Conservation (phyloP, 345 rosid species). For the Hibiscus trionum region DNA sequence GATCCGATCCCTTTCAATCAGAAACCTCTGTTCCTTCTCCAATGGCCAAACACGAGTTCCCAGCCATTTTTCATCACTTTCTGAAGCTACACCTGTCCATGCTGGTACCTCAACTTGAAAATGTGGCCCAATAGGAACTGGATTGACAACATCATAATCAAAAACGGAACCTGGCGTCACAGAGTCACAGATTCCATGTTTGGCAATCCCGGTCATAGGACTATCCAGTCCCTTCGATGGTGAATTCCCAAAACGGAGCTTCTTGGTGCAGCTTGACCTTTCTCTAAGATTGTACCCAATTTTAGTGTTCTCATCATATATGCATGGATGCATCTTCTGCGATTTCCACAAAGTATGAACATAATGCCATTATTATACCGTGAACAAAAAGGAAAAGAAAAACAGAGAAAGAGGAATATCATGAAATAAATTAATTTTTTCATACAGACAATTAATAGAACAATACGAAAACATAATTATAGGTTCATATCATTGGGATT, state of each 20-base stretch:
- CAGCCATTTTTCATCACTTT: constrained; percentile 64
- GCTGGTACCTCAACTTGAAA: constrained; percentile 71
- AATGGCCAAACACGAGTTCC: constrained; percentile 73
- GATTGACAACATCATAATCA: constrained; percentile 24
- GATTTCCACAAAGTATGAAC: constrained; percentile 39
- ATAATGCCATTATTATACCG: constrained; percentile 7
- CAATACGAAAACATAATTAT: too few relatives aligned
- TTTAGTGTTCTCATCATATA: constrained; percentile 61
- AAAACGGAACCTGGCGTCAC: constrained; percentile 26
- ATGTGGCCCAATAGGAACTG: constrained; percentile 47
- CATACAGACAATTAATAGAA: neutral
- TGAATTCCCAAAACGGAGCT: constrained; percentile 11
- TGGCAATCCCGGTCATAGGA: constrained; percentile 13
- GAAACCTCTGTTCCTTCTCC: constrained; percentile 23
- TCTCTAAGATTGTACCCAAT: constrained; percentile 66
- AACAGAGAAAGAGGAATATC: neutral
- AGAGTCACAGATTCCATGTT: constrained; percentile 15
- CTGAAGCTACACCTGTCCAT: constrained; percentile 46
- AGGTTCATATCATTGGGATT: neutral
- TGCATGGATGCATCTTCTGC: constrained; percentile 68
- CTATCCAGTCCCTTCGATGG: constrained; percentile 16
- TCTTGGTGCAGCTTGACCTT: constrained; percentile 36
- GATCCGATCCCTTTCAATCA: constrained; percentile 75
- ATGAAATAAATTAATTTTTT: too few relatives aligned
- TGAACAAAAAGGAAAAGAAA: constrained; percentile 1